Evolutionary conservation across 352 stramenopile species (phyloP), one percentile per base, ranked within the genome.

Genomic region (Hyaloperonospora arabidopsidis): DNA sequence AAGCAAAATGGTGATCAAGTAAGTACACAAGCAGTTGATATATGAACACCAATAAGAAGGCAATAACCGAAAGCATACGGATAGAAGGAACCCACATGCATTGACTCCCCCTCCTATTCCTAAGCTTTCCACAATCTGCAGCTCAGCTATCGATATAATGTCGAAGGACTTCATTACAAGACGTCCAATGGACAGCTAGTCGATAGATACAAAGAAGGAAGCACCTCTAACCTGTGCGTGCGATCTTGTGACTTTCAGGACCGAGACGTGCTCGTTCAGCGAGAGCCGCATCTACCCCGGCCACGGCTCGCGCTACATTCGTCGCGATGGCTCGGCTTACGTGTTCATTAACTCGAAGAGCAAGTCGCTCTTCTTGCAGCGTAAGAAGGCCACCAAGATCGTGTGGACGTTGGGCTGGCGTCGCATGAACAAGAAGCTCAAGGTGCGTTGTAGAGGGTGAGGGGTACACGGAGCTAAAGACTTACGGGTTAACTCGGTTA

Each of bases 351-450:
- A 89, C 65, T 78, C 86, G 60, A 99, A 99, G 93, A 95, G 91
- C 72, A 97, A 97, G 84, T 97, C 87, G 64, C 84, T 99, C 46
- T 98, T 97, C 66, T 67, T 98, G 69, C 96, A 99, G 83, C 86
- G 95, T 69, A 99, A 99, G 87, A 99, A 99, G 86, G 90, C 97
- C 38, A 97, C 96, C 49, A 99, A 99, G 81, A 96, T 99, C 59
- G 91, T 97, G 56, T 99, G 97, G 97, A 99, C 97, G 55, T 83
- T 89, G 57, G 80, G 76, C 57, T 99, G 96, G 96, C 91, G 96
- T 70, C 92, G 94, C 68, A 95, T 98, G 76, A 97, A 99, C 93
- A 99, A 99, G 88, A 99, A 99, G 89, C 95, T 97, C 70, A 96
- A 98, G 68, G 87, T 92, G 85, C 59, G 76, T 63, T 2, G 5